These are phyloP conservation scores for Luffa acutangula DNA, from an alignment of 306 rosid genomes.

Conservation along the genomic window DNA sequence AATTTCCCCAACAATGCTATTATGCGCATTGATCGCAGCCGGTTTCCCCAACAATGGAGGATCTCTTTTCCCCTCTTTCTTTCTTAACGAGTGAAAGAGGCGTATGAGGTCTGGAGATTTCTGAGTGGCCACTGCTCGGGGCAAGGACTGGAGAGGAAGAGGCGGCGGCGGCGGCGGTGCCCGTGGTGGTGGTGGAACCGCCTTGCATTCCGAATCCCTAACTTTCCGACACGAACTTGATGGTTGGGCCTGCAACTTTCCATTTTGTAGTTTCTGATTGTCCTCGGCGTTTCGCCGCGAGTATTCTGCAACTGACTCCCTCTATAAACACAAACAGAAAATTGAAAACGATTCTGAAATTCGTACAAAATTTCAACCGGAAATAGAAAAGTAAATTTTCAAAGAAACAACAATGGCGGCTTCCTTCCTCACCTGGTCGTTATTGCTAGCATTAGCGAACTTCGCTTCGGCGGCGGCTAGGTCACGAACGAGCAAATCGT, in stretches of 20 bases:
- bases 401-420: not conserved
- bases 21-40: conserved; percentile 47
- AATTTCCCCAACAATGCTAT: conserved; percentile 89
- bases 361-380: not conserved
- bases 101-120: conserved; percentile 44
- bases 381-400: not conserved
- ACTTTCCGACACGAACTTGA: not conserved
- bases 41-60: conserved; percentile 30
- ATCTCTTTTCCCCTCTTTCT: conserved; percentile 43
- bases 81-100: conserved; percentile 43
- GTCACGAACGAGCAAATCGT: conserved; percentile 37
- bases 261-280: conserved; percentile 42
- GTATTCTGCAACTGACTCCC: conserved; percentile 34
- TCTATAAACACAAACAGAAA: conserved; percentile 26
- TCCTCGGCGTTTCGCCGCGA: conserved; percentile 52
- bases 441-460: conserved; percentile 15
- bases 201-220: conserved; percentile 19
- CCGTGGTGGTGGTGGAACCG: conserved; percentile 25
- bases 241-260: conserved; percentile 13
- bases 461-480: conserved; percentile 72
- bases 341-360: not conserved
- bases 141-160: conserved; percentile 32
- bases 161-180: conserved; percentile 42
- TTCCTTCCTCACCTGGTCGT: conserved; percentile 35
- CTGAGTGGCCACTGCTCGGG: conserved; percentile 27